Evolutionary conservation across 1,139 yeast genomes (phyloP), one percentile per base, ranked within the genome.

Genomic region (Pichia sp.): DNA sequence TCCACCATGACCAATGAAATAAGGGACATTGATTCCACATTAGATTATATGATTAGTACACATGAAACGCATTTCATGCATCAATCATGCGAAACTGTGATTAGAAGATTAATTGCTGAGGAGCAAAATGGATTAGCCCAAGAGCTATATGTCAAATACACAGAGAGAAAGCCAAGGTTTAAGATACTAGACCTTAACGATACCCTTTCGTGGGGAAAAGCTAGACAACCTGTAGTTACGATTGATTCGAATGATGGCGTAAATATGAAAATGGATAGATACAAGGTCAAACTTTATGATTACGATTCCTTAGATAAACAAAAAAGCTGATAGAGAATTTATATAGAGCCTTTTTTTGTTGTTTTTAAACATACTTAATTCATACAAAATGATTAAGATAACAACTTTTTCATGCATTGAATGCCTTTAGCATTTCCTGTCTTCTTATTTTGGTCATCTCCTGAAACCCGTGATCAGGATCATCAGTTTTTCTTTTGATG

Each of bases 281-380:
- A 31, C 34, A 53, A 58, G 43, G 55, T 61, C 16, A 59, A 57
- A 44, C 44, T 61, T 13, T 59, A 56, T 36, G 63, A 61, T 45
- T 61, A 61, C 44, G 63, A 59, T 8, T 50, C 53, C 13, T 51
- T 59, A 31, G 56, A 48, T 23, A 49, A 49, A 16, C 29, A 46
- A 16, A 44, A 40, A 31, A 42, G 41, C 19, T 23, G 23, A n/a
- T 46, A 38, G 49, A 47, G 40, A 32, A 7, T 47, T 16, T 50
- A 45, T 46, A 54, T 26, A 51, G 44, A 38, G 41, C 8, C n/a
- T 38, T 38, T 34, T 38, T 38, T 3, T 7, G 8, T n/a, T 38
- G 13, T n/a, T 16, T 38, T 3, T 38, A 16, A 11, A 13, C 8
- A 13, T 38, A 38, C 15, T 38, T 38, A 38, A 38, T n/a, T 10